Conservation (phyloP, 257 asterid genomes). For the Solanum etuberosum region DNA sequence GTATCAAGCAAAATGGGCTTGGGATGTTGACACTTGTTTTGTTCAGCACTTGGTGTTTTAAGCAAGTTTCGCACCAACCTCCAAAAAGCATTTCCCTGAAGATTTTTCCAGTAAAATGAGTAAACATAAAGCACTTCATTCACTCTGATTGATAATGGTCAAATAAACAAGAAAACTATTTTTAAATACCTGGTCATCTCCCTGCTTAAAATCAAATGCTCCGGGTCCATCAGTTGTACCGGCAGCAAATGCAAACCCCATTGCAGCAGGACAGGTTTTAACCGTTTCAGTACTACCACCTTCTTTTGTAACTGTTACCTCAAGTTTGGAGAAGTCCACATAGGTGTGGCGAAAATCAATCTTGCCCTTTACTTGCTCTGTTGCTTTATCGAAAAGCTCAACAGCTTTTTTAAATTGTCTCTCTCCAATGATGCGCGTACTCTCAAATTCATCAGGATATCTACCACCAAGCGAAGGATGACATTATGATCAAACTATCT, state of each 20-base stretch:
- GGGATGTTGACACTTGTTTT: slow-evolving; percentile 74
- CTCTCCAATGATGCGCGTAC: slow-evolving; percentile 89
- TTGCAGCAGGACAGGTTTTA: slow-evolving; percentile 95
- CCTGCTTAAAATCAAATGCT: slow-evolving; percentile 97
- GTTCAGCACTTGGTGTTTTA: slow-evolving; percentile 63
- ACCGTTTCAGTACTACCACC: slow-evolving; percentile 47
- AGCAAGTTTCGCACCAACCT: slow-evolving; percentile 75
- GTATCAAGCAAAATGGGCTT: slow-evolving; percentile 96
- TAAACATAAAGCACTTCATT: background rate
- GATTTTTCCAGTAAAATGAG: background rate
- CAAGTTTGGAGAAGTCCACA: slow-evolving; percentile 67
- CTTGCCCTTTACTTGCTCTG: slow-evolving; percentile 68
- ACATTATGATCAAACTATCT: background rate
- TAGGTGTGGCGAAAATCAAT: slow-evolving; percentile 73
- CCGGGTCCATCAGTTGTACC: slow-evolving; percentile 99
- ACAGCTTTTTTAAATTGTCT: slow-evolving; percentile 81
- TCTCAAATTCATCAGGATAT: slow-evolving; percentile 91
- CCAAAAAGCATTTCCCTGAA: slow-evolving; percentile 95
- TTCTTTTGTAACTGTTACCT: slow-evolving; percentile 53
- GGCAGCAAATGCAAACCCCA: slow-evolving; percentile 99
- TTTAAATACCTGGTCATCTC: slow-evolving; percentile 61
- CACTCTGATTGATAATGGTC: background rate
- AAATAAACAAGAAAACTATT: background rate
- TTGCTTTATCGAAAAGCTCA: slow-evolving; percentile 62
- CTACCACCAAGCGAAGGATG: slow-evolving; percentile 31